Base-by-base conservation (phyloP, 352 stramenopile genomes). In the Pythium monospermum region DNA sequence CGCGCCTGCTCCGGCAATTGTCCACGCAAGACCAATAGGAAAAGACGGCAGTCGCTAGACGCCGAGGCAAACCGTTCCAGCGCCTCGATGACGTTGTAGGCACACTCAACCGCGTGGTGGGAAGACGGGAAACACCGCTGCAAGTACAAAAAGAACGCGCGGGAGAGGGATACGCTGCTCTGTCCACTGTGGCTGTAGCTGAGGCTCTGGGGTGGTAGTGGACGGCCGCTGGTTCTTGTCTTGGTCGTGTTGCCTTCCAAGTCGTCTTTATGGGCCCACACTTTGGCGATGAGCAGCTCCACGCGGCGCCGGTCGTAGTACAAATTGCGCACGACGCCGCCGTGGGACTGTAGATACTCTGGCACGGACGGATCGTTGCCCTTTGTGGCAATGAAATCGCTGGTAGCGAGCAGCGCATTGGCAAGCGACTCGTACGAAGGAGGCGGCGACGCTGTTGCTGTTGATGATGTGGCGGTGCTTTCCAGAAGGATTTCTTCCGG, bases 191-290 rank as follows among this genome's bases (percentile, higher is more conserved):
- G 30, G 30, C 8, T 13, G 30, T 50, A 1, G 37, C 27, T n/a
- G 13, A 27, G 18, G n/a, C n/a, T n/a, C n/a, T n/a, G n/a, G n/a
- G 18, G 28, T 43, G 2, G 57, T 56, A 25, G 38, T 74, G 21
- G 39, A 43, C 26, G 27, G 22, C 4, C 11, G n/a, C 36, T 22
- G 4, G 25, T 38, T 39, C 11, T 64, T 69, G 16, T 69, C 64
- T 33, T 69, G 10, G 12, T 68, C 30, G 60, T 49, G 33, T 55
- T 49, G 27, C 76, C 64, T 2, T 81, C 53, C 15, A 82, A 51
- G 3, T 85, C 73, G 16, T 87, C 72, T 11, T 85, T 68, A 31
- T 84, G 65, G 22, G 78, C 60, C 79, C 79, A 90, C 0, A 90
- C 43, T 23, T 77, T 70, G 12, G 38, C 36, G n/a, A 87, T 61